Base-by-base conservation (phyloP, 225 moss, liverwort and hornwort genomes). In the Straminergon stramineum region DNA sequence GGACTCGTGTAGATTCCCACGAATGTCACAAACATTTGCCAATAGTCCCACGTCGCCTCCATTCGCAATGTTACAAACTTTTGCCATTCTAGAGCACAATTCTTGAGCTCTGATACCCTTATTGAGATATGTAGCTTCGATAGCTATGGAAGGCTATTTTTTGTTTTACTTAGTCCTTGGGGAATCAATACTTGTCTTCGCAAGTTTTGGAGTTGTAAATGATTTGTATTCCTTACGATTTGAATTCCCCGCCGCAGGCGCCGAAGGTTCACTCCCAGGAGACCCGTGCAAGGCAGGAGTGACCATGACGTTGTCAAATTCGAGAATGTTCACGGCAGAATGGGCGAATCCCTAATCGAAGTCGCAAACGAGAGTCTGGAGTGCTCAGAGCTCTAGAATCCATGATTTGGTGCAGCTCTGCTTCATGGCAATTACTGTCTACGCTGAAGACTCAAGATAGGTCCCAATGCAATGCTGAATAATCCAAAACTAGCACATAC, bases 311-410 rank as follows among this genome's bases (percentile, higher is more conserved):
- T 61, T 15, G 92, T 89, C 55, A 45, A 32, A 12, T 93, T 91
- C 80, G 74, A 89, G 67, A 88, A 76, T 51, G 71, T 83, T 4
- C 10, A 70, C 34, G 86, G 90, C 81, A 79, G 90, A 65, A 90
- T 81, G 90, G 37, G 81, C 64, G 65, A 64, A 41, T 81, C 86
- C 9, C 81, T 86, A 10, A 86, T 41, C 16, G 86, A 90, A 86
- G 86, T 74, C 22, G 90, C 90, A 17, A 86, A 90, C 81, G 90
- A 90, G 86, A 90, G 90, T 56, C 65, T 90, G 43, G 86, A 90
- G 34, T 86, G 86, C 74, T 90, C 90, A 73, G 90, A 86, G 86
- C 81, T 90, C 17, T 90, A 86, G 64, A 81, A 43, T 65, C 37
- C 10, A 41, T 52, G 52, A n/a, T 53, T 66, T 51, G 28, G 28